phyloP scores from a whole-genome alignment of 176 grass and related monocot genomes.

The Poa annua region DNA sequence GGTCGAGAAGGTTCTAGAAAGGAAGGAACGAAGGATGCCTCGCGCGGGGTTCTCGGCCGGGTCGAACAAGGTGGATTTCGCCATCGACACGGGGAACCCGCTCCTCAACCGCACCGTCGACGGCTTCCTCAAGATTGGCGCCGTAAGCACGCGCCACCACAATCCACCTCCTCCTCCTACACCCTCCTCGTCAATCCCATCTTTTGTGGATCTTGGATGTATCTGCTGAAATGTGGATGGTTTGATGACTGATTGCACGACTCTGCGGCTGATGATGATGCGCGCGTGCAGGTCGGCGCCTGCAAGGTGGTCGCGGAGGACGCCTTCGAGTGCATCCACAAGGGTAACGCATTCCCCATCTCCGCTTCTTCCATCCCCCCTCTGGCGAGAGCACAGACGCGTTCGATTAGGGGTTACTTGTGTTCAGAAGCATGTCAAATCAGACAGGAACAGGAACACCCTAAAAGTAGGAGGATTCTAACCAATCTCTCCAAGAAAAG shows the following conservation, averaged over 20 bases:
- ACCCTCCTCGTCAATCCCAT: not conserved
- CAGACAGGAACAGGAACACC: too few relatives aligned
- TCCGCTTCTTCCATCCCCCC: too few relatives aligned
- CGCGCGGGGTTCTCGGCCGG: not conserved
- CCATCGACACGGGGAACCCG: constrained; percentile 72
- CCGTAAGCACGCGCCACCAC: constrained; percentile 22
- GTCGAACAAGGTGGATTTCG: constrained; percentile 56
- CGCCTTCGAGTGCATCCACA: constrained; percentile 72
- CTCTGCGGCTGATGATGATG: not conserved
- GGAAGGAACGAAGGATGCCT: constrained; percentile 48
- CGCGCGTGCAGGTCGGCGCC: constrained; percentile 58
- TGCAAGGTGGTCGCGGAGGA: constrained; percentile 84
- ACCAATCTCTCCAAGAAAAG: too few relatives aligned
- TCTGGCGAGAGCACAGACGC: too few relatives aligned
- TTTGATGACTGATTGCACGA: not conserved
- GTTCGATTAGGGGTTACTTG: too few relatives aligned
- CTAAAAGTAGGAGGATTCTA: too few relatives aligned
- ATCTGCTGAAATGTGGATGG: not conserved
- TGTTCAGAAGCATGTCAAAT: too few relatives aligned
- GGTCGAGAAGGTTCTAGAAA: too few relatives aligned
- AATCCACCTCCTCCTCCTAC: too few relatives aligned
- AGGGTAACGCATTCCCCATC: constrained; percentile 27
- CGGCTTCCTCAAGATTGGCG: constrained; percentile 92
- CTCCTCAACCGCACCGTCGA: constrained; percentile 93
- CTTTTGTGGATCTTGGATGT: not conserved